Percentiles rank a stretch among this genome's conserved stretches.
Conservation (phyloP, 2,329 filamentous ascomycete species). For the Westerdykella ornata region DNA sequence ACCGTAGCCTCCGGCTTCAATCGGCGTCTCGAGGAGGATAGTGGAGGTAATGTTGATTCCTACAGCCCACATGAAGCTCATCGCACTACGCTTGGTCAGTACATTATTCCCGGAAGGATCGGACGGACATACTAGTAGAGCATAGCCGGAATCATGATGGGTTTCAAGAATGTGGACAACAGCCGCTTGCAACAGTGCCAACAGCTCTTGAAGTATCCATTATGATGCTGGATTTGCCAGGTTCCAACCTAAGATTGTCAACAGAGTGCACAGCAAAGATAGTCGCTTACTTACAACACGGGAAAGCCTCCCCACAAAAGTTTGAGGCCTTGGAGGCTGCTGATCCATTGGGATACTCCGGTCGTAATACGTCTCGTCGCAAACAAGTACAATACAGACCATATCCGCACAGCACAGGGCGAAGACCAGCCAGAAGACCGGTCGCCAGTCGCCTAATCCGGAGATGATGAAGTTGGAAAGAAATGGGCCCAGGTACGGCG, state of each 20-base stretch:
- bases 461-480: conserved; percentile 25
- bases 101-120: neutral
- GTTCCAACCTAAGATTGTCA: conserved; percentile 13
- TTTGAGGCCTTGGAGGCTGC: conserved; percentile 14
- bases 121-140: conserved; percentile 19
- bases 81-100: conserved; percentile 8
- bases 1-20: conserved; percentile 16
- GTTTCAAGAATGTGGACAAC: conserved; percentile 17
- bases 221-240: conserved; percentile 31
- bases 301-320: conserved; percentile 10
- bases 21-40: conserved; percentile 18
- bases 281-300: conserved; percentile 7
- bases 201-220: conserved; percentile 21
- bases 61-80: conserved; percentile 23
- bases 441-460: conserved; percentile 18
- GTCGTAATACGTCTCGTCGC: conserved; percentile 34
- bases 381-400: conserved; percentile 23
- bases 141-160: conserved; percentile 21
- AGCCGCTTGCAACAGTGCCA: conserved; percentile 15
- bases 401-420: conserved; percentile 15
- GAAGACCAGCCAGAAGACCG: conserved; percentile 21
- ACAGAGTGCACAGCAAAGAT: neutral
- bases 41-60: conserved; percentile 25
- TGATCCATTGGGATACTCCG: conserved; percentile 14
- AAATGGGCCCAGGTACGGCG: conserved; percentile 30